A percentile compares a stretch with the other conserved stretches of the same genome.
Evolutionary conservation across 176 grass and related monocot species (phyloP).

Genomic region (Avena eriantha): DNA sequence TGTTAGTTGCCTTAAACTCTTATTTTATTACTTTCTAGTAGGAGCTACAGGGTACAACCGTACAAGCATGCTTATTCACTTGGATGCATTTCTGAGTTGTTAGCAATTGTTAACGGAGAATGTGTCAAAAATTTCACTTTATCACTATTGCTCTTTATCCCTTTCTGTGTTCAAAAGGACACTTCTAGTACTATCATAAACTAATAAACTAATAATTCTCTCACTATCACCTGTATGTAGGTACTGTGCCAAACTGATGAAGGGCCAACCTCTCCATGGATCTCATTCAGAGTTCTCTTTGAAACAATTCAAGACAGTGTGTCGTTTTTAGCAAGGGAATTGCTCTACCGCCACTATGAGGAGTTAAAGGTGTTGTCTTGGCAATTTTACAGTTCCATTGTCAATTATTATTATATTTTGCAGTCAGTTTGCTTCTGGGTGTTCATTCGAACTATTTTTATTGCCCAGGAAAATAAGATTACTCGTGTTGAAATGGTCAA

Average conservation of each 20-base stretch:
- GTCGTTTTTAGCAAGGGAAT: conserved; percentile 51
- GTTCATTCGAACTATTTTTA: conserved; percentile 25
- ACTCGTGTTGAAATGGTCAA: conserved; percentile 60
- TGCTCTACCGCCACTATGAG: conserved; percentile 61
- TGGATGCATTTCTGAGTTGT: background rate
- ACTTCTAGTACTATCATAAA: conserved; percentile 7
- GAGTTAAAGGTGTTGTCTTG: conserved; percentile 56
- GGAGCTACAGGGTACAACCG: background rate
- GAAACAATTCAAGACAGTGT: conserved; percentile 45
- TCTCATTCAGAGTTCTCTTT: conserved; percentile 59
- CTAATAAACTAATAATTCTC: background rate
- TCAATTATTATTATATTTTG: conserved; percentile 3
- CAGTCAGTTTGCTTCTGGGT: conserved; percentile 6
- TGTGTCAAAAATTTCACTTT: background rate
- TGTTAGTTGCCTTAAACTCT: conserved; percentile 47
- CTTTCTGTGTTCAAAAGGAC: conserved; percentile 30
- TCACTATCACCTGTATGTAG: conserved; percentile 37
- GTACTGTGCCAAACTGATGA: conserved; percentile 27
- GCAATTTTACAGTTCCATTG: background rate
- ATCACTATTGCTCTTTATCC: background rate
- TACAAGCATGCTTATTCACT: conserved; percentile 22
- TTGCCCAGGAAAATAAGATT: conserved; percentile 55
- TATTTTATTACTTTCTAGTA: background rate
- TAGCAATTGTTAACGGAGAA: background rate
- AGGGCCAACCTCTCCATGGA: conserved; percentile 64